Evolutionary conservation across 331 rosid species (phyloP), one percentile per base, ranked within the genome.

Genomic region (Prunus yedoensis): DNA sequence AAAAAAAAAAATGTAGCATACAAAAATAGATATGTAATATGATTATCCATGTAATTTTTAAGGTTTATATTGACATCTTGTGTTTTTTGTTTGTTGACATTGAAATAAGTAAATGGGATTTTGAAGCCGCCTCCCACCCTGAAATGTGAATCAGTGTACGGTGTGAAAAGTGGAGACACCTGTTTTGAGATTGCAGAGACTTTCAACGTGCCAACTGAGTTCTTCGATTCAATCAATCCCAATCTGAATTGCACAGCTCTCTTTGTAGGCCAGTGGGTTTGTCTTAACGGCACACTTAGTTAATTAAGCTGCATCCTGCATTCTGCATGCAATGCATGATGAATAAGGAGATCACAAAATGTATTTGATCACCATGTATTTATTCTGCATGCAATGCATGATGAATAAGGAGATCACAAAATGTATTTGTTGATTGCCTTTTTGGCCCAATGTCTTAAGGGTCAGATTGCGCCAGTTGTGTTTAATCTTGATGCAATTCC

Each of bases 231-330:
- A 1, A 56, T 85, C 78, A 85, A 81, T 73, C 86, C 88, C 10
- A 79, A 82, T 45, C 75, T 85, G 78, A 79, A 85, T 35, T 79
- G 84, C 82, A 28, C 76, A 20, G 25, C 27, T 5, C 78, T 82
- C 80, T 85, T 82, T 43, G 28, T 79, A 2, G 70, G 84, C 58
- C 84, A 85, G 62, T 85, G 89, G 87, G 57, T 82, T 62, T 85
- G 89, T 11, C 25, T 62, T 81, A 8, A 57, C 62, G 89, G 79
- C n/a, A 56, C 65, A 12, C 1, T 67, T 43, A 3, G 5, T 51
- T 82, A 45, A 77, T 35, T 1, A 21, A 57, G 20, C 66, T 27
- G 66, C n/a, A 23, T 10, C 63, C 62, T 10, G 28, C 61, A 10
- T 4, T 3, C 28, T 20, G 62, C 32, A 57, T 57, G 62, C 62